Evolutionary conservation across 352 stramenopile genomes (phyloP).

Genomic region (Pythium myriotylum): DNA sequence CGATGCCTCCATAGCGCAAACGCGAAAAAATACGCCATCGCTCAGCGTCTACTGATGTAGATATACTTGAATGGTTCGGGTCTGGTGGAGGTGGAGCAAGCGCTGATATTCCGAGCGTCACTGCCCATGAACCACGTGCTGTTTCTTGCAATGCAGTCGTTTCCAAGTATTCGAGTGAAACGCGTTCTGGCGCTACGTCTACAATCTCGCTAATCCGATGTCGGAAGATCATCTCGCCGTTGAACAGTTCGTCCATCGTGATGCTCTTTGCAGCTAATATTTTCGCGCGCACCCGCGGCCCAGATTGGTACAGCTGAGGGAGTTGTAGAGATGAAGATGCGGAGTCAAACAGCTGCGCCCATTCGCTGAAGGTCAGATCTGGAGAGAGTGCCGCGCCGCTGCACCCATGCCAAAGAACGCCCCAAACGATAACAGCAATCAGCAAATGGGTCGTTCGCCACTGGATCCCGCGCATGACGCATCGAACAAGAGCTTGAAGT

Average conservation of each 20-base stretch:
- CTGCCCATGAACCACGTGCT: constrained; percentile 19
- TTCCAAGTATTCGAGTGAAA: constrained; percentile 35
- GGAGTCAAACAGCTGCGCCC: constrained; percentile 9
- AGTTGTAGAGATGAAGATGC: constrained; percentile 11
- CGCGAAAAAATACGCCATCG: constrained; percentile 25
- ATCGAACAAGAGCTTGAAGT: too few relatives aligned
- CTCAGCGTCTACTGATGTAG: constrained; percentile 22
- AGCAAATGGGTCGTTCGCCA: neutral
- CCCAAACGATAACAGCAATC: constrained; percentile 1
- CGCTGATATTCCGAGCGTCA: constrained; percentile 32
- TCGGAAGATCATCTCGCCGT: constrained; percentile 25
- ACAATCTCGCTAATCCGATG: constrained; percentile 35
- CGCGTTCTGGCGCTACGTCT: constrained; percentile 14
- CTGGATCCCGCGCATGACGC: too few relatives aligned
- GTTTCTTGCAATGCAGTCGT: constrained; percentile 22
- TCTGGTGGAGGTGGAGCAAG: constrained; percentile 12
- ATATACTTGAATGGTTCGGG: neutral
- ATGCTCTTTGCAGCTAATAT: constrained; percentile 25
- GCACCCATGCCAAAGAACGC: neutral
- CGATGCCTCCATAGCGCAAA: constrained; percentile 22
- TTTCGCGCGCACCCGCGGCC: constrained; percentile 33
- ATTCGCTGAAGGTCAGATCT: constrained; percentile 18
- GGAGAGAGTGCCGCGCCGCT: neutral
- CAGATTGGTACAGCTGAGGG: constrained; percentile 23
- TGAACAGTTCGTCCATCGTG: constrained; percentile 33